These are phyloP conservation scores for Stachybotrys chartarum DNA, from an alignment of 2,329 filamentous ascomycete genomes.

Conservation along the genomic window DNA sequence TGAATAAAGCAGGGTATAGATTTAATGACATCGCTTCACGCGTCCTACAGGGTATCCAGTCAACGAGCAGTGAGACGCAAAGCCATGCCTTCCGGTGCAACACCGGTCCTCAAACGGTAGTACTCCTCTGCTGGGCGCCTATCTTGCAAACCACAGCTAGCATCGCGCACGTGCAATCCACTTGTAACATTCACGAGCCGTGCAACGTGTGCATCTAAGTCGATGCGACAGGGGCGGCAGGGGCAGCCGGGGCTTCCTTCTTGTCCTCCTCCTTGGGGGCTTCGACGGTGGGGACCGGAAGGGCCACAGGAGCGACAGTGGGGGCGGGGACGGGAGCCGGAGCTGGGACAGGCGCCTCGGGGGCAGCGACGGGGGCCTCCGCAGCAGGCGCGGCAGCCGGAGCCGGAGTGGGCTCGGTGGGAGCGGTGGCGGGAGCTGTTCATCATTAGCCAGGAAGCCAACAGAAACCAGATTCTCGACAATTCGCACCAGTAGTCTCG, in stretches of 20 bases:
- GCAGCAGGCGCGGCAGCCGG: slow-evolving; percentile 12
- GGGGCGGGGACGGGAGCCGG: slow-evolving; percentile 8
- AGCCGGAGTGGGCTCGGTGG: slow-evolving; percentile 18
- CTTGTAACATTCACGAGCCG: neutral
- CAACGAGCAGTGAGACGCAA: slow-evolving; percentile 13
- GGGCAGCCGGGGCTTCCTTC: slow-evolving; percentile 13
- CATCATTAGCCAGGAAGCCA: neutral
- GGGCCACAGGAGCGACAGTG: slow-evolving; percentile 13
- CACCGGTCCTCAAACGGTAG: neutral
- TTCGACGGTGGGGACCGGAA: slow-evolving; percentile 5
- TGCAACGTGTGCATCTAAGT: neutral
- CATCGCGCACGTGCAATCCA: neutral
- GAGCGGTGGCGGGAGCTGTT: slow-evolving; percentile 15
- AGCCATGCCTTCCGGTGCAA: neutral
- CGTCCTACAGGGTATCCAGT: slow-evolving; percentile 24
- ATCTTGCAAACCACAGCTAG: neutral
- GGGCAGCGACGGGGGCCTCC: slow-evolving; percentile 15
- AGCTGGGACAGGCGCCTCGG: slow-evolving; percentile 13
- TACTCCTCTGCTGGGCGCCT: neutral
- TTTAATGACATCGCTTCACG: slow-evolving; percentile 17
- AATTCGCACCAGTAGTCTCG: slow-evolving; percentile 13
- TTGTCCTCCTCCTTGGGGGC: slow-evolving; percentile 15
- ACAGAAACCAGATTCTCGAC: slow-evolving; percentile 1
- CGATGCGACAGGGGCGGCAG: slow-evolving; percentile 13
- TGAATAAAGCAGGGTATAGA: slow-evolving; percentile 22